Evolutionary conservation across 2,329 filamentous ascomycete species (phyloP).

Genomic region (Dactylellina parvicollis): DNA sequence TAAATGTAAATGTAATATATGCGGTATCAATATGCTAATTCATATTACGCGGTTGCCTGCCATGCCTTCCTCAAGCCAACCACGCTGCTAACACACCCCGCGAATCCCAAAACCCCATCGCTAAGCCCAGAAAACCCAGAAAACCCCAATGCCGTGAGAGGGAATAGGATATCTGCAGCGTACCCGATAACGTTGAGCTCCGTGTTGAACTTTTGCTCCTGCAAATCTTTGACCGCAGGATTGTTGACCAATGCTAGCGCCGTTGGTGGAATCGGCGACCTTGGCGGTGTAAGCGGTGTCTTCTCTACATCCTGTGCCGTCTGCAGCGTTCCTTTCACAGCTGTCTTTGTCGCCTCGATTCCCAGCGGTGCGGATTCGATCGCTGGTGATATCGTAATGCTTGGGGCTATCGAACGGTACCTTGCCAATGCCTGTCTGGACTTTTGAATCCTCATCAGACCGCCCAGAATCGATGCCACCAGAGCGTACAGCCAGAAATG

Average conservation of each 20-base stretch:
- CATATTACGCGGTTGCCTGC: slow-evolving; percentile 35
- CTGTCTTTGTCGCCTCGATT: background rate
- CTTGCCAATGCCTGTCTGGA: slow-evolving; percentile 20
- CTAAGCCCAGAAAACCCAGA: slow-evolving; percentile 33
- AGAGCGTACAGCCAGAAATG: slow-evolving; percentile 50
- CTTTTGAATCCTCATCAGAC: slow-evolving; percentile 20
- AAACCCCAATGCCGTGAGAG: slow-evolving; percentile 44
- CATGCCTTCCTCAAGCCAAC: slow-evolving; percentile 51
- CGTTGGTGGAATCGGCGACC: slow-evolving; percentile 29
- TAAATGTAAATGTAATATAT: background rate
- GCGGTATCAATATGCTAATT: background rate
- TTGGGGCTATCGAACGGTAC: slow-evolving; percentile 35
- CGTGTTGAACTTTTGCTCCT: slow-evolving; percentile 33
- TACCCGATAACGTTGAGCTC: slow-evolving; percentile 26
- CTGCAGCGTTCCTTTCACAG: background rate
- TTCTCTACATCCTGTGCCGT: slow-evolving; percentile 3
- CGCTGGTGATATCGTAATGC: background rate
- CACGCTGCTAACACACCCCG: slow-evolving; percentile 44
- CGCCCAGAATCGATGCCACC: slow-evolving; percentile 41
- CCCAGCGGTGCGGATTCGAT: slow-evolving; percentile 4
- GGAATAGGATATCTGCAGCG: slow-evolving; percentile 39
- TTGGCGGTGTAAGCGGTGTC: slow-evolving; percentile 41
- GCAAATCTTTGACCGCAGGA: slow-evolving; percentile 29
- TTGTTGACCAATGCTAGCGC: slow-evolving; percentile 28
- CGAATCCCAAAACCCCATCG: slow-evolving; percentile 49